Conservation (phyloP, 306 rosid species). For the Medicago arabica region DNA sequence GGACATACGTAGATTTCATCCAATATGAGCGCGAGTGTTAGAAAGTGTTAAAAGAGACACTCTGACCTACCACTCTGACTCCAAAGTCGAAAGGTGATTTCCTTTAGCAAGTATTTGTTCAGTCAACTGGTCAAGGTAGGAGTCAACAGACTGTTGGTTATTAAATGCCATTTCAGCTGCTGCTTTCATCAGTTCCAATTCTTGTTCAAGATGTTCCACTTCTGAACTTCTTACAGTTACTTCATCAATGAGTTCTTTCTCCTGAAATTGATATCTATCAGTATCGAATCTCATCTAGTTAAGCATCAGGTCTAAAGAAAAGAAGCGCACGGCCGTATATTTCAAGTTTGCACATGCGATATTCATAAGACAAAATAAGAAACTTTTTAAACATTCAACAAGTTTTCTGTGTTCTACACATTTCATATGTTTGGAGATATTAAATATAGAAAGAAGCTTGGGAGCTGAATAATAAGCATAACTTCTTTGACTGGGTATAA, state of each 20-base stretch:
- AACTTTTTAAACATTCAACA: conserved; percentile 3
- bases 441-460: conserved; percentile 7
- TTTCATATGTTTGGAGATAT: conserved; percentile 37
- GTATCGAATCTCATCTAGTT: conserved; percentile 44
- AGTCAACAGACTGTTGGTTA: conserved; percentile 62
- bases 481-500: background rate
- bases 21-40: too few species aligned
- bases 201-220: conserved; percentile 65
- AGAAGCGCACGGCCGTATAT: conserved; percentile 5
- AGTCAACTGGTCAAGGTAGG: conserved; percentile 58
- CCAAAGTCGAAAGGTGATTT: conserved; percentile 55
- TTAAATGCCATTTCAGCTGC: conserved; percentile 62
- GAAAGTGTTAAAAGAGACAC: background rate
- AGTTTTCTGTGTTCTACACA: conserved; percentile 24
- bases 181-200: conserved; percentile 61
- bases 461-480: conserved; percentile 17
- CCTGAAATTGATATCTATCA: conserved; percentile 50
- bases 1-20: too few species aligned
- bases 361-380: conserved; percentile 13
- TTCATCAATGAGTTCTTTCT: conserved; percentile 51
- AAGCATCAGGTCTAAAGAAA: conserved; percentile 42
- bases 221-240: conserved; percentile 49
- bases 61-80: conserved; percentile 63
- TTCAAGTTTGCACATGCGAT: conserved; percentile 15
- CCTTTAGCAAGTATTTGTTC: conserved; percentile 57